Percentiles rank a stretch among this genome's conserved stretches.
These are phyloP conservation scores for Blepharisma japonicum DNA, from an alignment of 73 alveolate genomes.

Conservation along the genomic window DNA sequence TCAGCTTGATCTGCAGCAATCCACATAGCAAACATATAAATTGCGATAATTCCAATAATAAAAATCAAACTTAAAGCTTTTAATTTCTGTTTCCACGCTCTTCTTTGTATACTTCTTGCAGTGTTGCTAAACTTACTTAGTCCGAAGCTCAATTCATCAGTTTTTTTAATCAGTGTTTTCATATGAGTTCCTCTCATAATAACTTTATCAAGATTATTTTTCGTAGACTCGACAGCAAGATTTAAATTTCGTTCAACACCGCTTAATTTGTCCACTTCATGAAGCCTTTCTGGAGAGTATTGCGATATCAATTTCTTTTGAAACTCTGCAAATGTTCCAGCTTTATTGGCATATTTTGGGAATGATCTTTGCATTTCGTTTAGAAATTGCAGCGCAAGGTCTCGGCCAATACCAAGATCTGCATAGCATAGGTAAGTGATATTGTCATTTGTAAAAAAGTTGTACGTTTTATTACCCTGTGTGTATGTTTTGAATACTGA, in stretches of 20 bases:
- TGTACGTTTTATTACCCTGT: constrained; percentile 4
- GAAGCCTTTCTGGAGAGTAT: not conserved
- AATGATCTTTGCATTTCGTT: constrained; percentile 19
- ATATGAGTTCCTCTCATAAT: constrained; percentile 5
- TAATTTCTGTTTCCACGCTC: not conserved
- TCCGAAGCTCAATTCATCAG: not conserved
- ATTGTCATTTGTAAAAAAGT: constrained; percentile 7
- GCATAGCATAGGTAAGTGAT: constrained; percentile 10
- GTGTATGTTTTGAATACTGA: constrained; percentile 14
- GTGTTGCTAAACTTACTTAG: not conserved
- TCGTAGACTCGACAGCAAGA: not conserved
- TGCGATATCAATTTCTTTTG: not conserved
- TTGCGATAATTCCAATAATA: not conserved
- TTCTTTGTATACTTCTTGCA: not conserved
- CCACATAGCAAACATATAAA: not conserved
- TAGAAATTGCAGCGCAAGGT: constrained; percentile 11
- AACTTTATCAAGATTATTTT: not conserved
- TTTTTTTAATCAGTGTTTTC: not conserved
- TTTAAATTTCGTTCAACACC: not conserved
- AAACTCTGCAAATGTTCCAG: not conserved
- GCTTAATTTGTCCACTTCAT: constrained; percentile 4
- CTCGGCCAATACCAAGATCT: not conserved
- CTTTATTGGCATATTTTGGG: constrained; percentile 16
- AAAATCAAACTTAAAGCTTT: not conserved
- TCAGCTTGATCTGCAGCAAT: not conserved